Evolutionary conservation across 2,329 filamentous ascomycete species (phyloP).

Genomic region (Exophiala viscosa): DNA sequence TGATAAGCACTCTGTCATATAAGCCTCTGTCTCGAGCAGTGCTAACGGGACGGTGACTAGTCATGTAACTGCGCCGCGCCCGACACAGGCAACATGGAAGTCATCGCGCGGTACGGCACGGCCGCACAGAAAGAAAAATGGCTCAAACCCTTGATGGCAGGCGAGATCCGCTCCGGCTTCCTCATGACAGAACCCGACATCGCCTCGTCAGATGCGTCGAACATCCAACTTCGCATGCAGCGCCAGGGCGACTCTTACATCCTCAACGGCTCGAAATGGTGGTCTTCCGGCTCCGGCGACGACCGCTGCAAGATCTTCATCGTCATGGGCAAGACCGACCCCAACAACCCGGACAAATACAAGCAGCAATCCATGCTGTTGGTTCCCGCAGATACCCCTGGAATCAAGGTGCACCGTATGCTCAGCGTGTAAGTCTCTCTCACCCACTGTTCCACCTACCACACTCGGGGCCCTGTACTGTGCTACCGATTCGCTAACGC

Average conservation of each 20-base stretch:
- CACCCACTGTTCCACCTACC: too few relatives aligned
- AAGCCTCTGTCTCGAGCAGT: not conserved
- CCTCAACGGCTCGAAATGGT: conserved; percentile 96
- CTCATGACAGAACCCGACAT: conserved; percentile 91
- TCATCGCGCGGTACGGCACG: conserved; percentile 81
- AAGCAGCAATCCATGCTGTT: conserved; percentile 89
- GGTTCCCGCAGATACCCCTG: conserved; percentile 74
- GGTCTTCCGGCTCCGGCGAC: conserved; percentile 94
- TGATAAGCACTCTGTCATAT: not conserved
- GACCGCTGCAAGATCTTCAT: conserved; percentile 89
- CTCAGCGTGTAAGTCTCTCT: conserved; percentile 62
- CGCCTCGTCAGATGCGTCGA: conserved; percentile 86
- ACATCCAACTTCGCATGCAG: conserved; percentile 79
- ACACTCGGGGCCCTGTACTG: too few relatives aligned
- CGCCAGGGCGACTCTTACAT: conserved; percentile 84
- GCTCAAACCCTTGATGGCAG: conserved; percentile 76
- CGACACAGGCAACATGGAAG: conserved; percentile 95
- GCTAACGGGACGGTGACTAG: not conserved
- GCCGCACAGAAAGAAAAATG: conserved; percentile 71
- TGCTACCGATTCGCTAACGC: too few relatives aligned
- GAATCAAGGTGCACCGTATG: conserved; percentile 92
- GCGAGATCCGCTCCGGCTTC: conserved; percentile 83
- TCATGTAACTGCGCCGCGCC: conserved; percentile 74
- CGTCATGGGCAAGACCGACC: conserved; percentile 90
- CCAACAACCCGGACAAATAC: conserved; percentile 72